Percentiles rank a stretch among this genome's conserved stretches.
phyloP scores from a whole-genome alignment of 306 rosid genomes.

The Trichosanthes truncata region DNA sequence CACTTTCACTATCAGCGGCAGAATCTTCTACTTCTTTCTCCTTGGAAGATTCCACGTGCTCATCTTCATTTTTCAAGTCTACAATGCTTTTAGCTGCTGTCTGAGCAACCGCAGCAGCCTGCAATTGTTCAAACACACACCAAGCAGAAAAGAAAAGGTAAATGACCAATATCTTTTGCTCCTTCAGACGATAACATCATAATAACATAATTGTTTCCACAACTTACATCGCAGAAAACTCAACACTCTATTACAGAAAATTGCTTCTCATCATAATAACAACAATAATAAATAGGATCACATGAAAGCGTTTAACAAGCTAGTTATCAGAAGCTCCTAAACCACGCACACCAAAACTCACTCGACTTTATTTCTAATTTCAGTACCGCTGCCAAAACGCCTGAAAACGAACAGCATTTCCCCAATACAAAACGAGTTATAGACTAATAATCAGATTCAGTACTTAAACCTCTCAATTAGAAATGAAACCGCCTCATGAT shows the following conservation, averaged over 20 bases:
- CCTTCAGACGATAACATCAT: background rate
- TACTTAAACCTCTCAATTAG: background rate
- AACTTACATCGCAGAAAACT: background rate
- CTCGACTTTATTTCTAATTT: background rate
- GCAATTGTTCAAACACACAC: conserved; percentile 11
- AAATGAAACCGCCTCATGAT: background rate
- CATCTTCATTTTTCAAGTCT: conserved; percentile 40
- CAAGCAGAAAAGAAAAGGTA: background rate
- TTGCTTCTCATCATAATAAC: background rate
- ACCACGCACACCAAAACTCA: background rate
- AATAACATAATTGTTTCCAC: background rate
- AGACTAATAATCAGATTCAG: background rate
- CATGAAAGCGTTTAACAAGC: background rate
- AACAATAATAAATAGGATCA: background rate
- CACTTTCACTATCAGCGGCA: conserved; percentile 34
- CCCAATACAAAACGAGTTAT: background rate
- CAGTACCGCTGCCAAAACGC: background rate
- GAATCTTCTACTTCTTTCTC: conserved; percentile 43
- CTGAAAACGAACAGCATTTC: background rate
- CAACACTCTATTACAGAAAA: background rate
- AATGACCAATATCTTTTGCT: background rate
- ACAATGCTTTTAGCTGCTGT: conserved; percentile 77
- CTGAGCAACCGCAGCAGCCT: conserved; percentile 88
- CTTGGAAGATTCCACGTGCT: conserved; percentile 45
- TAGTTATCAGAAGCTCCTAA: background rate